phyloP scores from a whole-genome alignment of 345 rosid species.

The Lagerstroemia speciosa region DNA sequence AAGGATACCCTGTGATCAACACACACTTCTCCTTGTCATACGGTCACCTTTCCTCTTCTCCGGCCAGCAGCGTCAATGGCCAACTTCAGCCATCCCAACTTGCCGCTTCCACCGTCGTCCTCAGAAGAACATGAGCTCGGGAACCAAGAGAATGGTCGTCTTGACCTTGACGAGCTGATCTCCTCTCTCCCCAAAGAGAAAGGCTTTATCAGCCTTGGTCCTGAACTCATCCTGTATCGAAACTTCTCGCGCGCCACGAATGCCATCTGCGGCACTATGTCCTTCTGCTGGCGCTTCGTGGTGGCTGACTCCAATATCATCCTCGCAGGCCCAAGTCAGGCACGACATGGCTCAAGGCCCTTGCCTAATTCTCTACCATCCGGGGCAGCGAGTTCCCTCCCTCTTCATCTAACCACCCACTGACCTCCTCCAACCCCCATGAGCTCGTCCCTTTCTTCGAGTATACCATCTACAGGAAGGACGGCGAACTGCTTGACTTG shows the following conservation, averaged over 20 bases:
- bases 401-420: background rate
- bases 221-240: background rate
- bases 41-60: no score
- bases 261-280: background rate
- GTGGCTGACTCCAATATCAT: background rate
- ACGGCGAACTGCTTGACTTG: background rate
- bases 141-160: no score
- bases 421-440: background rate
- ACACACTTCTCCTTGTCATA: no score
- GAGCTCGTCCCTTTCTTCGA: slow-evolving; percentile 4
- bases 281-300: background rate
- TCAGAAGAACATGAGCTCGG: no score
- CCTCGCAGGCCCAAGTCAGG: background rate
- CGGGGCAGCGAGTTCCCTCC: background rate
- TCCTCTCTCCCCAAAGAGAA: no score
- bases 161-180: no score
- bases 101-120: no score
- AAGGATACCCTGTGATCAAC: no score
- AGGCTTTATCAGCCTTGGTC: no score
- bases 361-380: background rate
- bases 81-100: no score
- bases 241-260: background rate
- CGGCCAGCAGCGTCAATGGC: no score
- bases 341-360: slow-evolving; percentile 1
- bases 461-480: background rate